Base-by-base conservation (phyloP, 345 rosid genomes). In the Pseudoturritis turrita region DNA sequence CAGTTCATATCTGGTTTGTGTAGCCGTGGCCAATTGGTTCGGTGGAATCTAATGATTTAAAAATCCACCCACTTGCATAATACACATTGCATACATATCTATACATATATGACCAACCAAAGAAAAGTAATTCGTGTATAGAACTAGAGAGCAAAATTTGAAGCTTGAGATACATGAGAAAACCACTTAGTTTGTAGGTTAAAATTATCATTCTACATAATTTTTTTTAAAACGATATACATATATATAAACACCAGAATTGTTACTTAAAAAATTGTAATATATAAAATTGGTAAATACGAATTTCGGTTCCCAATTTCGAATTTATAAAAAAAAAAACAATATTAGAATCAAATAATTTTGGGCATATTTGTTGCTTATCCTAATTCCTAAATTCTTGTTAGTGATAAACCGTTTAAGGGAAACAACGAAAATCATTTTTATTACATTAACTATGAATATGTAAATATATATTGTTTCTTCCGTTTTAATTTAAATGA, bases 41-140 rank as follows among this genome's bases (percentile, higher is more conserved):
- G 60, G 54, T 35, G 72, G 84, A 74, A 80, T 84, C 83, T 76
- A 60, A 63, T 62, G 36, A 78, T 62, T 64, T 59, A 14, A 53
- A 33, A 36, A 47, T 57, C 11, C 19, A 57, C 4, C 53, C 59
- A 65, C 41, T 39, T 65, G 70, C 47, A 17, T 45, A 25, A 25
- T 18, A 19, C 23, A n/a, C 50, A 60, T 6, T 31, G 15, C 17
- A 51, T 8, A 33, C 7, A 33, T 33, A 33, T 33, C 37, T 33
- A 33, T 31, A 31, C 8, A 33, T 9, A 11, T 15, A 25, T 39
- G 7, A 29, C n/a, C 22, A 13, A 19, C 14, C 17, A 41, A 41
- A 67, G 1, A 11, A 54, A 26, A 17, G 1, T n/a, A 15, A 40
- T 2, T 8, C 19, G 4, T 29, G 41, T 29, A 62, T 28, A 7